Evolutionary conservation across 169 alveolate genomes (phyloP).

Genomic region (Cyclospora cayetanensis): DNA sequence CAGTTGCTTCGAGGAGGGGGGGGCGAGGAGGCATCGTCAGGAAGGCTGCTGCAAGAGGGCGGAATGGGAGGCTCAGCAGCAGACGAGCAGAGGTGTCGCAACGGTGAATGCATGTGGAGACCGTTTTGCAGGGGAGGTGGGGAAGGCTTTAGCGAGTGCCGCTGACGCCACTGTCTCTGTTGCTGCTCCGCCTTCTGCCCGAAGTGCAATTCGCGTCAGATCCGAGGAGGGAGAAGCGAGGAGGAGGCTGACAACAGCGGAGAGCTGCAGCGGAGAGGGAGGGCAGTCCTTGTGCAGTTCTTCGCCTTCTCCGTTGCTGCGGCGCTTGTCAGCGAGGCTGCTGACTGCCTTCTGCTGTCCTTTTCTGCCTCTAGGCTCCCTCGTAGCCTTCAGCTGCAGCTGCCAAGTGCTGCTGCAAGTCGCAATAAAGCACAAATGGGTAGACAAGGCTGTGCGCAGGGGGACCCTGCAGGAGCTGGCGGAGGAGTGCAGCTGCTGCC

Average conservation of each 20-base stretch:
- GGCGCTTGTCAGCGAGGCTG: background rate
- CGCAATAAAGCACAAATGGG: slow-evolving; percentile 2
- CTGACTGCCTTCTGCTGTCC: background rate
- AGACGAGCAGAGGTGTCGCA: too few species aligned
- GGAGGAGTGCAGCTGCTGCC: slow-evolving; percentile 1
- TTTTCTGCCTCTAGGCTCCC: background rate
- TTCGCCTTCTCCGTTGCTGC: background rate
- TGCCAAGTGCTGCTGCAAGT: slow-evolving; percentile 16
- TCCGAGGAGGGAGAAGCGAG: background rate
- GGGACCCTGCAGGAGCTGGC: background rate
- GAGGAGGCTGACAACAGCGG: background rate
- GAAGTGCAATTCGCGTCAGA: background rate
- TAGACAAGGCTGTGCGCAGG: slow-evolving; percentile 8
- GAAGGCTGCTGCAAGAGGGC: too few species aligned
- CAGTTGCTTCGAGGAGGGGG: too few species aligned
- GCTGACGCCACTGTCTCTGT: background rate
- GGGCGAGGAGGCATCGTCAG: too few species aligned
- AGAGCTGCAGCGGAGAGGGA: background rate
- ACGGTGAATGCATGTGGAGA: too few species aligned
- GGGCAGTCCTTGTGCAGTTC: background rate
- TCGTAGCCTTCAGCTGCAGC: slow-evolving; percentile 1
- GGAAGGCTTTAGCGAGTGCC: too few species aligned
- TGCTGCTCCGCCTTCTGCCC: background rate
- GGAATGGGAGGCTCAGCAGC: too few species aligned
- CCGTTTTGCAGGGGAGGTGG: too few species aligned